Evolutionary conservation across 805 yeast genomes (phyloP), one percentile per base, ranked within the genome.

Genomic region (Saccharomycopsis lassenensis): DNA sequence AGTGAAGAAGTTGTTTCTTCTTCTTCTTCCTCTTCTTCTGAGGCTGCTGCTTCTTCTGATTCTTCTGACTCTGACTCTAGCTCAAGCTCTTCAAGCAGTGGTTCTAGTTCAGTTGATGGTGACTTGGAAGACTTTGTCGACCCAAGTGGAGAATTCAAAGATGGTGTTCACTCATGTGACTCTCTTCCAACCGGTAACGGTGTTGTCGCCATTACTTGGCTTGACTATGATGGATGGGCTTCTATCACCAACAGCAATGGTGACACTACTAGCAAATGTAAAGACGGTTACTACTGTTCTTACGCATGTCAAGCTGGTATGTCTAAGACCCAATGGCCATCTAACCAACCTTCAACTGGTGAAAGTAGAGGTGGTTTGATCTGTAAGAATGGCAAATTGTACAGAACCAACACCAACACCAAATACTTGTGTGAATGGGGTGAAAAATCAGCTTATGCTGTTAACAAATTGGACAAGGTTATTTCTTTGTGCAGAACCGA

Each of bases 321-420:
- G 95, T 84, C 96, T 54, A 89, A 89, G 75, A 85, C 96, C 38
- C 98, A 89, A 69, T 89, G 94, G 94, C 97, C 97, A 45, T 61
- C 77, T 29, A 48, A 56, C 39, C 98, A 89, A 67, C 97, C 97
- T 38, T 46, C 80, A 37, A 71, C 65, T 57, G 97, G 97, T 65
- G 80, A 79, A 40, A 81, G 95, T 28, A 74, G 91, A 48, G 98
- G 98, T 63, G 98, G 98, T 56, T 72, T 89, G 52, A 58, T 61
- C 52, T 89, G 98, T 52, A 70, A 79, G 59, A 61, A 63, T 56
- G 97, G 97, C 49, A 74, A 74, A 64, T 69, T 89, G 45, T 76
- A 84, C 80, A 80, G 77, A 58, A 63, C 94, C 46, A 83, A 84
- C 74, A 52, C 75, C 29, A 63, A 67, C 59, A 46, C 72, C 40